These are phyloP conservation scores for Funneliformis geosporum DNA, from an alignment of 192 early-diverging fungal genomes.

Conservation along the genomic window DNA sequence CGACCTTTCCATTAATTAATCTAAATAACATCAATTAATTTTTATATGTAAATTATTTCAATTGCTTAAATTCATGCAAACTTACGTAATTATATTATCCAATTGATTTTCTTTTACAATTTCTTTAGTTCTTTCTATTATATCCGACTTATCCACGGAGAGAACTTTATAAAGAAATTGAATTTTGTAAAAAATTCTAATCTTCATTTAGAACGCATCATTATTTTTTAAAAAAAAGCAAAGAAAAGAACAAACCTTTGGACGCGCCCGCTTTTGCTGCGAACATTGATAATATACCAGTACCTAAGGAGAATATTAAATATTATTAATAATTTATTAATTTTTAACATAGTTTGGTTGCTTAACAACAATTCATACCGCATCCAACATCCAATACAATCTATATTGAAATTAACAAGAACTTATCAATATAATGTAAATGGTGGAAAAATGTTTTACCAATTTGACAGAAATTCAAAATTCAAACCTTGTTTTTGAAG, in stretches of 20 bases:
- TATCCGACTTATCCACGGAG: constrained; percentile 91
- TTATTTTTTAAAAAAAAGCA: neutral
- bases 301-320: constrained; percentile 38
- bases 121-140: constrained; percentile 91
- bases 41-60: neutral
- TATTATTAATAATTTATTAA: neutral
- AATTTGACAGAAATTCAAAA: constrained; percentile 53
- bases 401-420: constrained; percentile 9
- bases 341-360: neutral
- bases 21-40: neutral
- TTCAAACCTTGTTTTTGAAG: constrained; percentile 87
- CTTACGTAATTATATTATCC: constrained; percentile 73
- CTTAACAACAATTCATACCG: constrained; percentile 48
- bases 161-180: constrained; percentile 14
- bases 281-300: constrained; percentile 98
- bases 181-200: neutral
- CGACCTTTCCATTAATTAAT: constrained; percentile 95
- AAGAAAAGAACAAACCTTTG: constrained; percentile 10
- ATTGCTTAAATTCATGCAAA: neutral
- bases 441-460: constrained; percentile 50
- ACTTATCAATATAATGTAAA: constrained; percentile 30
- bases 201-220: neutral
- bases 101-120: constrained; percentile 96
- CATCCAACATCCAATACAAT: constrained; percentile 99
- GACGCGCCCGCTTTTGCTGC: constrained; percentile 95